These are phyloP conservation scores for Zanthoxylum bungeanum DNA, from an alignment of 345 rosid genomes.

Conservation along the genomic window DNA sequence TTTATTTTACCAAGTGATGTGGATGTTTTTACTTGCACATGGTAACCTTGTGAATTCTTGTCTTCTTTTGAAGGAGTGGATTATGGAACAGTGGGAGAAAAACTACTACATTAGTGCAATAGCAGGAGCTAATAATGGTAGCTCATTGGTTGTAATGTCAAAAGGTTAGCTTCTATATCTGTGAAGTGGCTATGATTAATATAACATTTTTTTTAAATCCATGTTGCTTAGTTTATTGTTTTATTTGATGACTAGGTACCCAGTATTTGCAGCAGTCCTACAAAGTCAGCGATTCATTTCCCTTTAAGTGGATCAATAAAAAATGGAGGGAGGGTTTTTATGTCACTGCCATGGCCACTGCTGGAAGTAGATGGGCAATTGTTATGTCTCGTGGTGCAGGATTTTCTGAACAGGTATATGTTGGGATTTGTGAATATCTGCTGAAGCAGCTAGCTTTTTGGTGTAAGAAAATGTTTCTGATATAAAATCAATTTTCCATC, in stretches of 20 bases:
- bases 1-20: neutral
- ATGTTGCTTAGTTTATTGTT: conserved; percentile 4
- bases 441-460: neutral
- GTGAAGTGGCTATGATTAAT: neutral
- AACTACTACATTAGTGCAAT: conserved; percentile 91
- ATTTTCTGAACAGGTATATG: conserved; percentile 78
- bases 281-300: conserved; percentile 95
- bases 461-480: neutral
- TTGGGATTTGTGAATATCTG: conserved; percentile 2
- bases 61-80: conserved; percentile 68
- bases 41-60: conserved; percentile 9
- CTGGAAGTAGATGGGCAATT: conserved; percentile 96
- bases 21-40: neutral
- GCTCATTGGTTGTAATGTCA: conserved; percentile 94
- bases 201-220: neutral
- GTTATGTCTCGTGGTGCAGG: conserved; percentile 97
- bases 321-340: conserved; percentile 94
- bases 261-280: conserved; percentile 94
- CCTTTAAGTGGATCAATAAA: conserved; percentile 97
- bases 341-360: conserved; percentile 94
- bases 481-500: neutral
- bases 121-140: conserved; percentile 87
- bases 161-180: conserved; percentile 54
- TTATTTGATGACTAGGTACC: conserved; percentile 53
- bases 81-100: conserved; percentile 98